A percentile compares a stretch with the other conserved stretches of the same genome.
Evolutionary conservation across 2,329 filamentous ascomycete species (phyloP).

Genomic region (Phialophora chinensis): DNA sequence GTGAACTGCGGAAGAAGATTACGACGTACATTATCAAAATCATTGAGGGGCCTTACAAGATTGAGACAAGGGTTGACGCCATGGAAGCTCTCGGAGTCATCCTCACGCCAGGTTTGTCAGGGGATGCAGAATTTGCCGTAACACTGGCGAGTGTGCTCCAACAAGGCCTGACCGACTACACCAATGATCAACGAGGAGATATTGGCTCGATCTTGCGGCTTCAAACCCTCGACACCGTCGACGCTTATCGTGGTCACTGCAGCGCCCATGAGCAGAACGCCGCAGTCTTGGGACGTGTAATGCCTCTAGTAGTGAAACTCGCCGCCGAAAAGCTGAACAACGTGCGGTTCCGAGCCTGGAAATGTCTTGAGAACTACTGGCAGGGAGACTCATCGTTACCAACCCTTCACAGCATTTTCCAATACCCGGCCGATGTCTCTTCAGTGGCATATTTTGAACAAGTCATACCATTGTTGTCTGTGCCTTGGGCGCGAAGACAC

Average conservation of each 20-base stretch:
- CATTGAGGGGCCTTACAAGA: constrained; percentile 31
- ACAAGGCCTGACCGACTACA: constrained; percentile 78
- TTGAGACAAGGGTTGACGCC: constrained; percentile 38
- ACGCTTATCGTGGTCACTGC: constrained; percentile 42
- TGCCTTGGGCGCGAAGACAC: constrained; percentile 47
- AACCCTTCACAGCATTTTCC: constrained; percentile 39
- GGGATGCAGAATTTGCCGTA: background rate
- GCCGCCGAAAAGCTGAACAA: constrained; percentile 90
- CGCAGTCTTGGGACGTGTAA: constrained; percentile 20
- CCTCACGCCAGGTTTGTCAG: constrained; percentile 10
- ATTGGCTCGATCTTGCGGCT: constrained; percentile 84
- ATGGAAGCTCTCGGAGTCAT: constrained; percentile 34
- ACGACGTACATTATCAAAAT: constrained; percentile 27
- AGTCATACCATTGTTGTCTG: constrained; percentile 46
- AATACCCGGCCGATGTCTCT: constrained; percentile 54
- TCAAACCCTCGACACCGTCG: constrained; percentile 74
- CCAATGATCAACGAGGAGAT: constrained; percentile 85
- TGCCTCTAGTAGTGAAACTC: constrained; percentile 65
- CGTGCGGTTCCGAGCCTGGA: constrained; percentile 66
- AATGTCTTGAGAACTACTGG: constrained; percentile 51
- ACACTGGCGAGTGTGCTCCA: constrained; percentile 42
- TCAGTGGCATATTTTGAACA: constrained; percentile 52
- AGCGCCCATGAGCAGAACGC: constrained; percentile 3
- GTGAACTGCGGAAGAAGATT: constrained; percentile 19
- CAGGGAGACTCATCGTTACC: constrained; percentile 12